Evolutionary conservation across 352 stramenopile genomes (phyloP).

Genomic region (Aphanomyces euteiches): DNA sequence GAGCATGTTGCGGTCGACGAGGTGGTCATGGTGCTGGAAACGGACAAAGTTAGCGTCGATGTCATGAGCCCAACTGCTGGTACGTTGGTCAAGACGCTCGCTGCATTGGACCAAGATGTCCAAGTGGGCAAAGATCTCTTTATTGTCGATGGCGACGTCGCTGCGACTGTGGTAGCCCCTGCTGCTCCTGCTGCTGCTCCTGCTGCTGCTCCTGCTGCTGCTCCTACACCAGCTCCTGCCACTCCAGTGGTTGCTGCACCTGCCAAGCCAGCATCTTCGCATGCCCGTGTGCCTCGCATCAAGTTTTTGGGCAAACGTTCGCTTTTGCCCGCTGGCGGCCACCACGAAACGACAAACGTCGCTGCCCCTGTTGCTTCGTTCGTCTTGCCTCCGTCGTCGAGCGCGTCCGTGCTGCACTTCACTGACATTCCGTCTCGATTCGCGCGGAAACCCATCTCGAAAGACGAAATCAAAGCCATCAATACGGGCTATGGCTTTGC

Average conservation of each 20-base stretch:
- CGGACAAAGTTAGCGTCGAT: slow-evolving; percentile 97
- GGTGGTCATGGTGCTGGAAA: slow-evolving; percentile 97
- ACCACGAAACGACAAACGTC: slow-evolving; percentile 34
- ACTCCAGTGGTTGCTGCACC: slow-evolving; percentile 36
- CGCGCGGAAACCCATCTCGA: slow-evolving; percentile 65
- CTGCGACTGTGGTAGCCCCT: slow-evolving; percentile 35
- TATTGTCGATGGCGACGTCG: slow-evolving; percentile 84
- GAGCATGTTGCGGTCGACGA: slow-evolving; percentile 94
- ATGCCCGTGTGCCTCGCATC: slow-evolving; percentile 55
- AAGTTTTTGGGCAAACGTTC: slow-evolving; percentile 71
- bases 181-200: slow-evolving; percentile 29
- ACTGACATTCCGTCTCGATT: slow-evolving; percentile 34
- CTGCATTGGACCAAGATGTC: slow-evolving; percentile 94
- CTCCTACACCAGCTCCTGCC: slow-evolving; percentile 34
- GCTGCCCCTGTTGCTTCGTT: slow-evolving; percentile 30
- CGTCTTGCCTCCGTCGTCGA: slow-evolving; percentile 50
- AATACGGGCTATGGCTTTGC: slow-evolving; percentile 46
- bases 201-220: slow-evolving; percentile 17
- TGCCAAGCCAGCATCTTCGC: slow-evolving; percentile 30
- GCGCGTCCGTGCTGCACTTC: slow-evolving; percentile 61
- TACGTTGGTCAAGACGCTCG: slow-evolving; percentile 91
- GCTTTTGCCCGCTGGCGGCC: slow-evolving; percentile 45
- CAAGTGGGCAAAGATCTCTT: slow-evolving; percentile 93
- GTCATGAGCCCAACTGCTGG: slow-evolving; percentile 88
- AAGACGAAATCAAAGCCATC: slow-evolving; percentile 67